Evolutionary conservation across 192 early-diverging fungal genomes (phyloP).

Genomic region (Backusella morwellensis): DNA sequence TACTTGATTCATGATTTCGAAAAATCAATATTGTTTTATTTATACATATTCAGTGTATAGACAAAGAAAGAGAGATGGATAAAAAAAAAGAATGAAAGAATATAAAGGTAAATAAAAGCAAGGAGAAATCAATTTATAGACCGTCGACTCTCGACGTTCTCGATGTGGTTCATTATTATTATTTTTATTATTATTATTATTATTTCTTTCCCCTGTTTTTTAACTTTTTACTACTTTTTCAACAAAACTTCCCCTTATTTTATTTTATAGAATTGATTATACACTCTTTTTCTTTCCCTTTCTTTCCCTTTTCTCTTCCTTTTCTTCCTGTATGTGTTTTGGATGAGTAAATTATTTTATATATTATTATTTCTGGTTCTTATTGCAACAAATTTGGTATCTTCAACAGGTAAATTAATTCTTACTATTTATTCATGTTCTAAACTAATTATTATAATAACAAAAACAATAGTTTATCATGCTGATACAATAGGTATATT

Average conservation of each 20-base stretch:
- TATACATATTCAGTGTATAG: not conserved
- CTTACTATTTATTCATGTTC: not conserved
- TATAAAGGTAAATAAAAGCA: not conserved
- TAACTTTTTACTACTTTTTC: not conserved
- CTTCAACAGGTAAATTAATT: not conserved
- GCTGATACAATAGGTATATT: not conserved
- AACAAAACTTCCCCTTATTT: not conserved
- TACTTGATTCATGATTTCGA: not conserved
- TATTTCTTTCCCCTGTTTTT: not conserved
- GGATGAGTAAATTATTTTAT: not conserved
- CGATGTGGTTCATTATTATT: not conserved
- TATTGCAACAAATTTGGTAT: not conserved
- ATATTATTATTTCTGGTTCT: not conserved
- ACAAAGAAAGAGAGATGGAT: not conserved
- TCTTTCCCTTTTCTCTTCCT: not conserved
- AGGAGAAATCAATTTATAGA: constrained; percentile 1
- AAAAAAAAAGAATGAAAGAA: not conserved
- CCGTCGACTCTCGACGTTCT: not conserved
- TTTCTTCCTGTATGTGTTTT: not conserved
- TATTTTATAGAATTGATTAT: not conserved
- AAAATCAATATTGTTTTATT: not conserved
- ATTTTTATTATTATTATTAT: not conserved
- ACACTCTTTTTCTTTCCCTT: not conserved
- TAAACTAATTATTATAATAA: not conserved
- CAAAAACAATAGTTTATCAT: not conserved